These are phyloP conservation scores for Plasmodium malariae DNA, from an alignment of 169 alveolate genomes.

Conservation along the genomic window DNA sequence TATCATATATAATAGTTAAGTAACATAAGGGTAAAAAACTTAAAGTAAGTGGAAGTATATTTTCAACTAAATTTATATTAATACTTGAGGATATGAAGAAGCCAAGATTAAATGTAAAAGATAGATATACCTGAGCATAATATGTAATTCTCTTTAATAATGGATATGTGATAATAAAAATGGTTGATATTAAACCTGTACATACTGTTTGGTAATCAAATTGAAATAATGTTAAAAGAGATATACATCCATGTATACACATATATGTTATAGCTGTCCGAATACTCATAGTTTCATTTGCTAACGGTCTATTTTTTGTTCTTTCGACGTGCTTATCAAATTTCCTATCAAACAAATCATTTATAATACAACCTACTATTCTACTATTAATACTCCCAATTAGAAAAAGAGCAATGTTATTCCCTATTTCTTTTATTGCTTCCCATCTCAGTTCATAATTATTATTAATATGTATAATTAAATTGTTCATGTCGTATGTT, in stretches of 20 bases:
- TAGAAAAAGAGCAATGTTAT: slow-evolving; percentile 71
- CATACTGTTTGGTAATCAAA: slow-evolving; percentile 11
- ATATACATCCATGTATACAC: slow-evolving; percentile 33
- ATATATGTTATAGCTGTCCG: slow-evolving; percentile 82
- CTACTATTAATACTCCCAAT: slow-evolving; percentile 82
- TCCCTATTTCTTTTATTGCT: slow-evolving; percentile 1
- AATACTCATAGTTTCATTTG: slow-evolving; percentile 90
- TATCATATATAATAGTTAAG: slow-evolving; percentile 95
- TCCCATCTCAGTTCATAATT: slow-evolving; percentile 8
- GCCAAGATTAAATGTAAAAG: slow-evolving; percentile 94
- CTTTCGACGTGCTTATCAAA: slow-evolving; percentile 91
- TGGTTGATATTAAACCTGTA: slow-evolving; percentile 49
- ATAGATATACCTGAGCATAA: slow-evolving; percentile 94
- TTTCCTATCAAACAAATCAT: slow-evolving; percentile 86
- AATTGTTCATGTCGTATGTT: slow-evolving; percentile 17
- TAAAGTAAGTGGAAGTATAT: slow-evolving; percentile 86
- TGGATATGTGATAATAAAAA: slow-evolving; percentile 92
- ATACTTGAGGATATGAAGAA: slow-evolving; percentile 89
- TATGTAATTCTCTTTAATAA: slow-evolving; percentile 91
- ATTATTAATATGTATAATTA: neutral
- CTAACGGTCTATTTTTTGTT: slow-evolving; percentile 95
- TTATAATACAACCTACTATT: slow-evolving; percentile 87
- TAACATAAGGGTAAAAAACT: slow-evolving; percentile 79
- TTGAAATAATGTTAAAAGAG: slow-evolving; percentile 28
- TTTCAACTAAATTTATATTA: slow-evolving; percentile 68